Conservation (phyloP, 257 asterid genomes). For the Thymus quinquecostatus region DNA sequence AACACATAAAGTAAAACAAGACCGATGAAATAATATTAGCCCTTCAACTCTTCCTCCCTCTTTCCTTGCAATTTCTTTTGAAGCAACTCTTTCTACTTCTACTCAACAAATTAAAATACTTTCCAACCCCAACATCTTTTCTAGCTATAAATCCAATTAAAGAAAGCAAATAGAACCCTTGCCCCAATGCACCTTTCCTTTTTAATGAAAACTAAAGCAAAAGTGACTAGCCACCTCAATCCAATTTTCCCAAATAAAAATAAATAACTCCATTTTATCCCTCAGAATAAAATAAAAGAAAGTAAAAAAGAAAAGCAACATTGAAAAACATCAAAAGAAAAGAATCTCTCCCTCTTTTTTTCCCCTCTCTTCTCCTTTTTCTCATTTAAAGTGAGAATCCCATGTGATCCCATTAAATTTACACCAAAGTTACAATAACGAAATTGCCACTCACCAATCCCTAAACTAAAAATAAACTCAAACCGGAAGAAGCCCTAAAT, state of each 20-base stretch:
- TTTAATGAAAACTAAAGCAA: constrained; percentile 30
- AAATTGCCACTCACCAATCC: constrained; percentile 31
- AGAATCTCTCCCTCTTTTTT: background rate
- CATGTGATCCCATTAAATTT: constrained; percentile 47
- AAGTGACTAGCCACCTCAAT: constrained; percentile 15
- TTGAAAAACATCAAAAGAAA: background rate
- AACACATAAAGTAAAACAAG: too few species aligned
- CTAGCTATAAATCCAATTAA: constrained; percentile 17
- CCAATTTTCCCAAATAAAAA: background rate
- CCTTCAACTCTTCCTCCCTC: too few species aligned
- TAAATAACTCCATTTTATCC: background rate
- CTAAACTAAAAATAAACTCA: constrained; percentile 39
- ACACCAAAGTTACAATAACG: constrained; percentile 50
- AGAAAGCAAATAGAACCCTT: constrained; percentile 23
- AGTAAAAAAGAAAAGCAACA: background rate
- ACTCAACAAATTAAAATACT: background rate
- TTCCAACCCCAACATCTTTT: background rate
- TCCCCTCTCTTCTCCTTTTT: background rate
- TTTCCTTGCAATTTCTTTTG: too few species aligned
- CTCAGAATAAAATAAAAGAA: constrained; percentile 9
- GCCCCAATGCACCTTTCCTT: constrained; percentile 28
- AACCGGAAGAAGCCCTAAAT: constrained; percentile 40
- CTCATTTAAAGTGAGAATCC: constrained; percentile 24
- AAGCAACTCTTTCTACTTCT: too few species aligned
- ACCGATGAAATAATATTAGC: too few species aligned